Evolutionary conservation across 139 green algal genomes (phyloP).

Genomic region (Yamagishiella unicocca): DNA sequence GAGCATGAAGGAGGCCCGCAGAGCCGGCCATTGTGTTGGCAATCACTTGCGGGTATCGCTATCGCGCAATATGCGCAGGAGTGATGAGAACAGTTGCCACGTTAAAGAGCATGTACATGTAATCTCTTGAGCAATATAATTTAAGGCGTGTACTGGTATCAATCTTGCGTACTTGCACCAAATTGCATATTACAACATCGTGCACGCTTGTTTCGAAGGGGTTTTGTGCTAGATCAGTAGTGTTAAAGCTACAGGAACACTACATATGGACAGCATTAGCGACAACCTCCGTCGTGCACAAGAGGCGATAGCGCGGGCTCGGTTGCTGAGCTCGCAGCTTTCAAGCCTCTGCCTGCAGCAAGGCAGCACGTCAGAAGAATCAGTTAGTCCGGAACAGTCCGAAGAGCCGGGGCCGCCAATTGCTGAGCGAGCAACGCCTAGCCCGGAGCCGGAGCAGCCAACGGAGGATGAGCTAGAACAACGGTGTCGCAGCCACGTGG

Average conservation of each 20-base stretch:
- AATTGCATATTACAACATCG: no score
- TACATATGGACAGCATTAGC: slow-evolving; percentile 16
- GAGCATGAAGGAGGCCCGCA: background rate
- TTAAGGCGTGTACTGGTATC: no score
- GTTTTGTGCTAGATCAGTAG: no score
- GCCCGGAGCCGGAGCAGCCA: background rate
- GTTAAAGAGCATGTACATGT: no score
- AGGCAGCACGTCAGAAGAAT: background rate
- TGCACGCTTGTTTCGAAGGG: no score
- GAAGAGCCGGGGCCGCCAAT: background rate
- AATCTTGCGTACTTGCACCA: no score
- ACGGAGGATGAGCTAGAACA: background rate
- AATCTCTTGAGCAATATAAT: no score
- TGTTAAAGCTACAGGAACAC: background rate
- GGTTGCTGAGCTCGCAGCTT: slow-evolving; percentile 15
- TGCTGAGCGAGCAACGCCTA: background rate
- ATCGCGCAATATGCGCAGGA: no score
- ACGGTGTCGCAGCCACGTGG: background rate
- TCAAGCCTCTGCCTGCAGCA: slow-evolving; percentile 18
- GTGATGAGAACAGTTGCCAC: no score
- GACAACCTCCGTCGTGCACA: slow-evolving; percentile 39
- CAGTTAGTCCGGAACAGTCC: background rate
- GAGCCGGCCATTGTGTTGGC: background rate
- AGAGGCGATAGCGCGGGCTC: slow-evolving; percentile 40
- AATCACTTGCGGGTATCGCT: background rate